phyloP scores from a whole-genome alignment of 2,329 filamentous ascomycete genomes.

The Fusarium newnesense region DNA sequence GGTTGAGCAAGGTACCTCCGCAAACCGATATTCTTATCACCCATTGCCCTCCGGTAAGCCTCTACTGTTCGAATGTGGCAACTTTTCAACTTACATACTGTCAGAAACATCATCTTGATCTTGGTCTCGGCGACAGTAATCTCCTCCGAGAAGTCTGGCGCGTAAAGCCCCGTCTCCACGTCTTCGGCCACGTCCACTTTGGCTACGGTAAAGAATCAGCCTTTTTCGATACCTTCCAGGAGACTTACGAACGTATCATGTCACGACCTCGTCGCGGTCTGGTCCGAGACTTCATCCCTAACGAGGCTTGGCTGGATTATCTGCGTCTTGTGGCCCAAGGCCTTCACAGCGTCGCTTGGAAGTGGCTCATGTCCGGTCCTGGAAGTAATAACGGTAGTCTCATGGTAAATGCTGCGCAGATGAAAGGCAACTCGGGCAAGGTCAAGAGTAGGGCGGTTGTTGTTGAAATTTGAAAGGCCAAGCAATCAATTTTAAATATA shows the following conservation, averaged over 20 bases:
- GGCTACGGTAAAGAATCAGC: conserved; percentile 75
- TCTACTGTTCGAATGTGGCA: not conserved
- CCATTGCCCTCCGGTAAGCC: conserved; percentile 76
- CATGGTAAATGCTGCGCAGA: conserved; percentile 68
- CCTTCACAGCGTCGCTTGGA: conserved; percentile 61
- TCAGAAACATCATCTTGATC: conserved; percentile 74
- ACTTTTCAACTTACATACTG: conserved; percentile 7
- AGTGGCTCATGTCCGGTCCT: conserved; percentile 66
- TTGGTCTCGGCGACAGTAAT: conserved; percentile 75
- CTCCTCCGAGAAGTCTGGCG: conserved; percentile 79
- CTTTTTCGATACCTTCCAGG: conserved; percentile 80
- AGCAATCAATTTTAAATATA: not conserved
- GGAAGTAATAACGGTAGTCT: conserved; percentile 60
- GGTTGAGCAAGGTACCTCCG: conserved; percentile 75
- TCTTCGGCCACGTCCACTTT: conserved; percentile 88
- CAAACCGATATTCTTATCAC: conserved; percentile 84
- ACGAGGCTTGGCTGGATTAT: conserved; percentile 59
- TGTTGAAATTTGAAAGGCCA: conserved; percentile 46
- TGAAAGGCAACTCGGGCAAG: conserved; percentile 63
- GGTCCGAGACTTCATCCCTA: conserved; percentile 59
- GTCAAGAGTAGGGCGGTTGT: conserved; percentile 54
- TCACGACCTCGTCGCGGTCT: conserved; percentile 54
- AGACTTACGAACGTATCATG: conserved; percentile 74
- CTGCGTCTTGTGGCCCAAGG: conserved; percentile 57
- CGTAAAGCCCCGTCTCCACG: conserved; percentile 77